Evolutionary conservation across 2,329 filamentous ascomycete genomes (phyloP), one percentile per base, ranked within the genome.

Genomic region (Exophiala sideris): DNA sequence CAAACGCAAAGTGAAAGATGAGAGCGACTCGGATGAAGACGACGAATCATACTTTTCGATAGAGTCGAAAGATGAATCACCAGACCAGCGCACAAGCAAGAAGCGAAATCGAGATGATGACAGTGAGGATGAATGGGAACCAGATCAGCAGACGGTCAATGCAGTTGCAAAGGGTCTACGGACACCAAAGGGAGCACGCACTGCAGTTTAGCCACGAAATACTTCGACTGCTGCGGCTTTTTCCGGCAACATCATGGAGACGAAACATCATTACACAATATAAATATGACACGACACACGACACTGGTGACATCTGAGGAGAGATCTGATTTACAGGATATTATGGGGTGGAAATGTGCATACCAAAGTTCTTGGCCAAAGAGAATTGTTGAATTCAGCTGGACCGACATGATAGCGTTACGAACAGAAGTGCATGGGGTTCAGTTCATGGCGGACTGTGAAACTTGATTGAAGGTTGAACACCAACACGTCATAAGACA

Each of bases 101-200:
- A 57, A 52, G 50, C 29, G 47, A 51, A 45, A 35, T 20, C 21
- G 46, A 47, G 45, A 49, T 41, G 45, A 47, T 12, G 54, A 57
- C 55, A 48, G 34, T 18, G 55, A 57, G 12, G 50, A 51, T 36
- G 55, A 57, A 3, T 53, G 41, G 34, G 16, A 47, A 16, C 54
- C 54, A 5, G 41, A 41, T 12, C 14, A 36, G 1, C 18, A 20
- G 12, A 16, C 24, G 7, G 20, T 50, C 33, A 54, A 48, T 36
- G 42, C 48, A 24, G 29, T 50, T 10, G 33, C 44, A 5, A 52
- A 45, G 20, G 45, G 45, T 5, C 29, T 48, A 11, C 48, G 49
- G 39, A 18, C 49, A 21, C 24, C 48, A 34, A 45, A 52, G 34
- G 49, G 20, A 33, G 44, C 20, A 18, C 38, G 48, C 20, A 36